Evolutionary conservation across 2,329 filamentous ascomycete species (phyloP).

Genomic region (Ilyonectria destructans): DNA sequence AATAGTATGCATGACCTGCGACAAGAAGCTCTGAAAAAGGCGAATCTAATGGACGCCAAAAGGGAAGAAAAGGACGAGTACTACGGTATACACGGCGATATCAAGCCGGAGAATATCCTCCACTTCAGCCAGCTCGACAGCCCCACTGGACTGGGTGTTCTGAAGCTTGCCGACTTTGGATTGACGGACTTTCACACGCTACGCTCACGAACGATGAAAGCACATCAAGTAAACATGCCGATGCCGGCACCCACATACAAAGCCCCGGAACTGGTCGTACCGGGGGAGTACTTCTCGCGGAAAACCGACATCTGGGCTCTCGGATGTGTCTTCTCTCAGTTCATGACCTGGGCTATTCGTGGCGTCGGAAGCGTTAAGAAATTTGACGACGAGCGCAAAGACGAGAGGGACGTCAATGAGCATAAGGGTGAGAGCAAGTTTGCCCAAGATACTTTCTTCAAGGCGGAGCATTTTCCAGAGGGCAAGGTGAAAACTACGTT

Average conservation of each 20-base stretch:
- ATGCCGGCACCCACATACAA: conserved; percentile 8
- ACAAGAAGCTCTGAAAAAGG: neutral
- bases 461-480: neutral
- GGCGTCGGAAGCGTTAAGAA: conserved; percentile 17
- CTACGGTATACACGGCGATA: conserved; percentile 37
- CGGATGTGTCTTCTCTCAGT: conserved; percentile 34
- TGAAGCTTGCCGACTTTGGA: conserved; percentile 34
- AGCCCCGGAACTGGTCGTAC: conserved; percentile 19
- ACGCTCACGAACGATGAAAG: conserved; percentile 1
- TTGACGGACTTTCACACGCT: conserved; percentile 11
- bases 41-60: neutral
- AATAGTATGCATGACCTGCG: conserved; percentile 7
- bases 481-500: neutral
- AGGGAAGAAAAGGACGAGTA: conserved; percentile 1
- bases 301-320: conserved; percentile 34
- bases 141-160: neutral
- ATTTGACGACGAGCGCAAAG: neutral
- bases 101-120: conserved; percentile 39
- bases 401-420: neutral
- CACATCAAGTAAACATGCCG: neutral
- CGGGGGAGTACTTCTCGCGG: neutral
- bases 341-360: conserved; percentile 26
- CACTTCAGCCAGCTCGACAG: conserved; percentile 21
- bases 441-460: conserved; percentile 14
- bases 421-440: neutral